Base-by-base conservation (phyloP, 2,329 filamentous ascomycete species). In the Chaetomium globosum region DNA sequence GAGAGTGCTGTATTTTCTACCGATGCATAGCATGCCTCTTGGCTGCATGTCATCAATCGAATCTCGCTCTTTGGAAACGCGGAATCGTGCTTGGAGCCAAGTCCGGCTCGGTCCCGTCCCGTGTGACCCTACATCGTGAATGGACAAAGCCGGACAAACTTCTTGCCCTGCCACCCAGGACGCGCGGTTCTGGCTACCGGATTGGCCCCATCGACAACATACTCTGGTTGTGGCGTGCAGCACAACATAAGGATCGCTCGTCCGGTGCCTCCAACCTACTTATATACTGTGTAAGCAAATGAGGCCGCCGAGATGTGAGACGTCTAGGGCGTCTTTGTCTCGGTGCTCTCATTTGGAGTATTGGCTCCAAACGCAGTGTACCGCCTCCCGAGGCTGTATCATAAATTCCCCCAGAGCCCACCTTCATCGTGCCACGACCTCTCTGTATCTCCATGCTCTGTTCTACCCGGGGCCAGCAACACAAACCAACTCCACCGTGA, bases 61-160 rank as follows among this genome's bases (percentile, higher is more conserved):
- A 9, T 48, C 19, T 16, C 43, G 43, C 19, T 48, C 43, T 19
- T 19, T 19, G 8, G 2, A 19, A 4, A 48, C 36, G 7, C 43
- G 43, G 43, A 19, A 43, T n/a, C 43, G n/a, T 48, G 43, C 2
- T 39, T 39, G 36, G 26, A 33, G 51, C 54, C 31, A 56, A 56
- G 33, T 19, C 31, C 33, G 4, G n/a, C 21, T 56, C 54, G 54
- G 33, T 56, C 54, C 54, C 54, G 54, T 28, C n/a, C 54, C 54
- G 54, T 36, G 12, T 28, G 19, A 48, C 46, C n/a, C 21, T 12
- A 23, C 46, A 48, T 23, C 46, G n/a, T 23, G 46, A 48, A 23
- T 48, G 46, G 46, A 48, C 46, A 48, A 52, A 30, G 51, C n/a
- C 13, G 19, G 51, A 31, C 51, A 53, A 31, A 16, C 51, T 26